phyloP scores from a whole-genome alignment of 352 stramenopile species.

The Pythium rhizo-oryzae region DNA sequence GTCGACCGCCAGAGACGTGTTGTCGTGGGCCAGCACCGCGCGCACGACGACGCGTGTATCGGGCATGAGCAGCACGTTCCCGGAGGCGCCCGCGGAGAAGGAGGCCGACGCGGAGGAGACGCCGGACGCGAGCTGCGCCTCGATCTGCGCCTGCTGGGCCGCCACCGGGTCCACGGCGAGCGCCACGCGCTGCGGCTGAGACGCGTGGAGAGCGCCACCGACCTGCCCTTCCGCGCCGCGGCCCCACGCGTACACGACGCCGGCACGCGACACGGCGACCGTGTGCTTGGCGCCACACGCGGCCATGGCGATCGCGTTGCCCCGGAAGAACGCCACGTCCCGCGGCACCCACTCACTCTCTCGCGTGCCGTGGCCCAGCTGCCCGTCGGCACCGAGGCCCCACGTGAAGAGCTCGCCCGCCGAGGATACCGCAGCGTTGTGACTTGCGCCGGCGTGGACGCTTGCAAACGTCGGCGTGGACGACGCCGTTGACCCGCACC shows the following conservation, averaged over 20 bases:
- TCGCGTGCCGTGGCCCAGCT: slow-evolving; percentile 49
- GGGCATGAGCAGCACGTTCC: slow-evolving; percentile 12
- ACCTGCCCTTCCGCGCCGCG: slow-evolving; percentile 54
- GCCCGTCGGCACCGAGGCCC: slow-evolving; percentile 58
- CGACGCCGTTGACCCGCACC: neutral
- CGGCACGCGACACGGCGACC: slow-evolving; percentile 44
- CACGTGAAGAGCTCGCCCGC: slow-evolving; percentile 68
- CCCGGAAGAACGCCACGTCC: slow-evolving; percentile 52
- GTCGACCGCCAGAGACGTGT: slow-evolving; percentile 45
- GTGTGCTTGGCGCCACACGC: slow-evolving; percentile 54
- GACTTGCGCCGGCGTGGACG: slow-evolving; percentile 47
- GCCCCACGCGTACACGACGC: slow-evolving; percentile 64
- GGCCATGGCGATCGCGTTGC: slow-evolving; percentile 33
- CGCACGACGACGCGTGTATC: slow-evolving; percentile 41
- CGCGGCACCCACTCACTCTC: slow-evolving; percentile 67
- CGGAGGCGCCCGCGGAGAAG: neutral
- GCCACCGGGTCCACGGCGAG: slow-evolving; percentile 28
- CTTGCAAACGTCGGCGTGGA: slow-evolving; percentile 42
- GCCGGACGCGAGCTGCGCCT: slow-evolving; percentile 28
- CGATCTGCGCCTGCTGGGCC: slow-evolving; percentile 36
- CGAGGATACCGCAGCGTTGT: slow-evolving; percentile 54
- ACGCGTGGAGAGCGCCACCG: slow-evolving; percentile 18
- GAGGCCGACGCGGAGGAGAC: slow-evolving; percentile 15
- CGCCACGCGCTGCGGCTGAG: slow-evolving; percentile 27
- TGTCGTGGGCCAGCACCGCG: slow-evolving; percentile 35